phyloP scores from a whole-genome alignment of 2,329 filamentous ascomycete genomes.

The Bretziella fagacearum region DNA sequence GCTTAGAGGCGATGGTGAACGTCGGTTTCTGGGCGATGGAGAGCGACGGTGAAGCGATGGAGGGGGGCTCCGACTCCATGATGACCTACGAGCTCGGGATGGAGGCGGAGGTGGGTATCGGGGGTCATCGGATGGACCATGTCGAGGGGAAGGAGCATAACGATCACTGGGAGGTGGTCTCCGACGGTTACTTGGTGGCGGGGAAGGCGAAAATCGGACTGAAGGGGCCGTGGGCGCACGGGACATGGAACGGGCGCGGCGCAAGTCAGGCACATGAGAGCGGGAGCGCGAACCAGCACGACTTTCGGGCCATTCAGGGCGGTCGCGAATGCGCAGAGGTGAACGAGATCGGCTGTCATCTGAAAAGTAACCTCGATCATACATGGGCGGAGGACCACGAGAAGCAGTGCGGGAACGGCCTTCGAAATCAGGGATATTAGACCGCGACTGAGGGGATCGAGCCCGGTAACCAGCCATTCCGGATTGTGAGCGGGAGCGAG shows the following conservation, averaged over 20 bases:
- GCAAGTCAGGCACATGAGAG: not conserved
- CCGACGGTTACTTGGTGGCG: not conserved
- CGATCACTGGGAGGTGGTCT: not conserved
- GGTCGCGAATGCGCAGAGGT: not conserved
- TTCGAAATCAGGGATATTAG: slow-evolving; percentile 3
- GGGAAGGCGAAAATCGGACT: slow-evolving; percentile 7
- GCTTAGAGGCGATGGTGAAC: not conserved
- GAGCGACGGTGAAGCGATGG: not conserved
- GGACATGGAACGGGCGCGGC: slow-evolving; percentile 4
- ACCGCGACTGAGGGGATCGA: not conserved
- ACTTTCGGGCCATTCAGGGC: not conserved
- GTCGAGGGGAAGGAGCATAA: not conserved
- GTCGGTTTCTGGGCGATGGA: not conserved
- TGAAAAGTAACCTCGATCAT: not conserved
- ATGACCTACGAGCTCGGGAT: not conserved
- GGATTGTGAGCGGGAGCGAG: not conserved
- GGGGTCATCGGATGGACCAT: not conserved
- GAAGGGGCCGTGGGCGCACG: slow-evolving; percentile 4
- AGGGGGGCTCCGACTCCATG: not conserved
- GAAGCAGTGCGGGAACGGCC: slow-evolving; percentile 7
- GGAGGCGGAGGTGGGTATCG: not conserved
- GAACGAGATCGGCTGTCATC: not conserved
- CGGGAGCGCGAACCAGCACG: not conserved
- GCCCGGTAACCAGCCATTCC: not conserved
- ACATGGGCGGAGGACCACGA: not conserved